phyloP scores from a whole-genome alignment of 1,284 basidiomycete species.

The Pseudozyma thailandica region DNA sequence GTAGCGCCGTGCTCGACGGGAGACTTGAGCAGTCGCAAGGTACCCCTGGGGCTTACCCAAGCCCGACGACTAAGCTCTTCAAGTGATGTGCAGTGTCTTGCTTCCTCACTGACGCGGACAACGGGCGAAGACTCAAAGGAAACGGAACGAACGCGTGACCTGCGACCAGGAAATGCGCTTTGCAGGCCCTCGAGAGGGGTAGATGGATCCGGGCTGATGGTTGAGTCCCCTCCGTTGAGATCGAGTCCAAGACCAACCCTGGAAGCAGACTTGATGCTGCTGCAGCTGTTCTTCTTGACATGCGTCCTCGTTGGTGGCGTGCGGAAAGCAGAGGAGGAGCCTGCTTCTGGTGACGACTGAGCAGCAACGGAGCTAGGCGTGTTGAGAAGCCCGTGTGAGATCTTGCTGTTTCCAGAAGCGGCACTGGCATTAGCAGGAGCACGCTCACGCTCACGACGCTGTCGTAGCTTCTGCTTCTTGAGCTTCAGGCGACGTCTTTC shows the following conservation, averaged over 20 bases:
- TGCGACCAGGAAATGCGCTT: slow-evolving; percentile 19
- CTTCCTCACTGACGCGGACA: slow-evolving; percentile 35
- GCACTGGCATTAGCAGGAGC: slow-evolving; percentile 15
- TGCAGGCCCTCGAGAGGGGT: slow-evolving; percentile 35
- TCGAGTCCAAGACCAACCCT: slow-evolving; percentile 46
- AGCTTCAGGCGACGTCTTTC: slow-evolving; percentile 52
- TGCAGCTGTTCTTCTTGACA: slow-evolving; percentile 26
- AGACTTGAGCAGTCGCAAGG: slow-evolving; percentile 48
- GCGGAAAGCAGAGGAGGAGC: slow-evolving; percentile 25
- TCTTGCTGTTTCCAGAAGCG: slow-evolving; percentile 10
- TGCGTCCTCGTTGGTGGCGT: slow-evolving; percentile 31
- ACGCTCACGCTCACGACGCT: slow-evolving; percentile 36
- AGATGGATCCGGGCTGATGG: slow-evolving; percentile 27
- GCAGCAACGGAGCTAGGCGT: slow-evolving; percentile 31
- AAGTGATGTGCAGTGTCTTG: slow-evolving; percentile 34
- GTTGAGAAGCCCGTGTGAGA: slow-evolving; percentile 25
- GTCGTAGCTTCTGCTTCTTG: slow-evolving; percentile 51
- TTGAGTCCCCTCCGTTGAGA: slow-evolving; percentile 38
- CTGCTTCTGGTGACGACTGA: slow-evolving; percentile 34
- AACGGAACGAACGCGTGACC: slow-evolving; percentile 38
- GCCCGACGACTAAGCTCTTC: slow-evolving; percentile 56
- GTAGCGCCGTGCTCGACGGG: slow-evolving; percentile 38
- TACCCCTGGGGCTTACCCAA: slow-evolving; percentile 54
- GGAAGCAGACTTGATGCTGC: slow-evolving; percentile 27
- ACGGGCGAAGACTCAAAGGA: slow-evolving; percentile 48